Evolutionary conservation across 164 flowering plant genomes (phyloP), one percentile per base, ranked within the genome.

Genomic region (Cinnamomum chago): DNA sequence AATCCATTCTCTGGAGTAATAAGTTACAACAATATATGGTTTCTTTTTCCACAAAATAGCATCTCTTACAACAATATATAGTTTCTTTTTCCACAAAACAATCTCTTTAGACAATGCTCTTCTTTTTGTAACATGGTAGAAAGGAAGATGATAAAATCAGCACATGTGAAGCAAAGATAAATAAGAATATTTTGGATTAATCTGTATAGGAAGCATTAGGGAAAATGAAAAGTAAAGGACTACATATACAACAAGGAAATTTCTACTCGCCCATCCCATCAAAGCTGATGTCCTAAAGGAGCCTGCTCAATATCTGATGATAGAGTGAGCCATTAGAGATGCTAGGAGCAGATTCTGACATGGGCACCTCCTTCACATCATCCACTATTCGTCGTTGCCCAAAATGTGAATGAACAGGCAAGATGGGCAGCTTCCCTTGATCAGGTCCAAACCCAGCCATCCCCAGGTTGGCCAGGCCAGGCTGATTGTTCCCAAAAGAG

Each of bases 271-370:
- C 22, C 47, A 50, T 17, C 58, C 33, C 25, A 76, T 82, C 82
- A 90, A 85, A 84, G 80, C 75, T 82, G 81, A 71, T 87, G 91
- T 81, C 88, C 88, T 55, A 88, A 86, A 86, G 88, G 92, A 86
- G 73, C 80, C 90, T 83, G 77, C 81, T 85, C 93, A 92, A 88
- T 23, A 87, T 69, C 67, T 87, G 91, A 40, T 89, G 92, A 79
- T 90, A 88, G n/a, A 84, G 80, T 5, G 92, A 76, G n/a, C 81
- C 84, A 70, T 76, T 79, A 2, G 87, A 58, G 23, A 80, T 62
- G 79, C 85, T 83, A 65, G 84, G 70, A 71, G 81, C 83, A 65
- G 88, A 73, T 23, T 88, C 92, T 0, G 87, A 82, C 66, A 78
- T 62, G 12, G 91, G 84, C 83, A 90, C 96, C 75, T 77, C 77